A percentile compares a stretch with the other conserved stretches of the same genome.
These are phyloP conservation scores for Hawksworthiomyces lignivorus DNA, from an alignment of 2,329 filamentous ascomycete species.

Conservation along the genomic window DNA sequence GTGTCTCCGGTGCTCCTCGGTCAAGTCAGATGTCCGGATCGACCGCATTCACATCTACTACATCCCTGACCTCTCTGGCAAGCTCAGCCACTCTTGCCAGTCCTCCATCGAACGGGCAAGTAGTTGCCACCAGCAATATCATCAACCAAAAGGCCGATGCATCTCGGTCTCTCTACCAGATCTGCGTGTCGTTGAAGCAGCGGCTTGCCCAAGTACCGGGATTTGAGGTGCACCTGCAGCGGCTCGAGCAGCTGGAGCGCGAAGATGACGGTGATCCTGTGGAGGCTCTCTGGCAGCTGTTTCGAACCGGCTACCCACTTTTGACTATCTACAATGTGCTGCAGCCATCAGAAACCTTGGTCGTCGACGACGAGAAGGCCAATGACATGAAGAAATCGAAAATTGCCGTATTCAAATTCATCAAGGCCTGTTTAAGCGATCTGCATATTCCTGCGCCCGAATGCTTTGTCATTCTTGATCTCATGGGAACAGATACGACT, in stretches of 20 bases:
- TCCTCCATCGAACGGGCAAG: conserved; percentile 46
- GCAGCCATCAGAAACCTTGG: conserved; percentile 59
- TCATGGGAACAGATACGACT: conserved; percentile 90
- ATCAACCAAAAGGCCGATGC: conserved; percentile 96
- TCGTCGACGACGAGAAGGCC: conserved; percentile 53
- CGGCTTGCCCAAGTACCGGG: conserved; percentile 75
- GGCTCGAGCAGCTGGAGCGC: conserved; percentile 61
- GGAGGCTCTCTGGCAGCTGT: conserved; percentile 80
- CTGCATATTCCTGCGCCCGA: conserved; percentile 72
- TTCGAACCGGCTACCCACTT: conserved; percentile 76
- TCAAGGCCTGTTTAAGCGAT: conserved; percentile 79
- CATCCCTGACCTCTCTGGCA: conserved; percentile 43
- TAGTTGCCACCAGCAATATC: conserved; percentile 81
- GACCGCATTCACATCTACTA: conserved; percentile 45
- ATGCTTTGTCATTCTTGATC: conserved; percentile 84
- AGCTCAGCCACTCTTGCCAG: conserved; percentile 34
- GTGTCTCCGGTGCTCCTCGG: conserved; percentile 38
- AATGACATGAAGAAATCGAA: conserved; percentile 72
- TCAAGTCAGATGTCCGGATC: conserved; percentile 57
- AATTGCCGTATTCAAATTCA: conserved; percentile 83
- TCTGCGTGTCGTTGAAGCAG: conserved; percentile 78
- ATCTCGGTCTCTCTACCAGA: conserved; percentile 86
- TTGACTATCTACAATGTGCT: conserved; percentile 84
- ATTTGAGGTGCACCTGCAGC: conserved; percentile 66
- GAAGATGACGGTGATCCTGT: conserved; percentile 69